Evolutionary conservation across 73 alveolate species (phyloP), one percentile per base, ranked within the genome.

Genomic region (Paramecium caudatum): DNA sequence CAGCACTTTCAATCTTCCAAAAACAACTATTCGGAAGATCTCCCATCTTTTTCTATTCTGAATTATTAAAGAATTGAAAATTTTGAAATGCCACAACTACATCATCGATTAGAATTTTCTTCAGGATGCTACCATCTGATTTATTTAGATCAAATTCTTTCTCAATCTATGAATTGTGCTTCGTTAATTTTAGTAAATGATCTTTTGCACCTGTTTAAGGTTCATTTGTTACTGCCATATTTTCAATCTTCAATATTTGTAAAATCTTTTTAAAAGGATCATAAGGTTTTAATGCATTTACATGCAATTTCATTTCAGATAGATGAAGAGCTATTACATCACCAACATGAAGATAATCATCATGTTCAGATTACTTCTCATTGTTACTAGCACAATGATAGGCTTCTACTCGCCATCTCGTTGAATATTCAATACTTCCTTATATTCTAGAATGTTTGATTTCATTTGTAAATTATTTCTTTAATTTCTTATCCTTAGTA

Each of bases 1-100:
- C 88, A 12, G 88, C 39, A 37, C 88, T 74, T 41, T 74, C 88
- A 15, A 74, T 74, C 19, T 74, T 74, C 88, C 88, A 74, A 37
- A 74, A 74, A 41, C 88, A 74, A 74, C 88, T 74, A 41, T 74
- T 74, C 2, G 88, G 88, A 10, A 74, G 21, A 15, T 74, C 88
- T 19, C 0, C 17, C 19, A 45, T 17, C 55, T 74, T 74, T 25
- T 74, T 74, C 32, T 65, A 33, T 45, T 74, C 88, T 41, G 25
- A 8, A 12, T 45, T 23, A 27, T 74, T 74, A 36, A 37, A 21
- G 27, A 36, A 74, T 21, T 41, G 16, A 13, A 74, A 74, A 19
- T 74, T 39, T 45, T 74, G 32, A 74, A 74, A 74, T 74, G 88
- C 55, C 7, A 74, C 88, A 19, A 74, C 8, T n/a, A 74, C 62